Base-by-base conservation (phyloP, 1,284 basidiomycete genomes). In the Naganishia albida region DNA sequence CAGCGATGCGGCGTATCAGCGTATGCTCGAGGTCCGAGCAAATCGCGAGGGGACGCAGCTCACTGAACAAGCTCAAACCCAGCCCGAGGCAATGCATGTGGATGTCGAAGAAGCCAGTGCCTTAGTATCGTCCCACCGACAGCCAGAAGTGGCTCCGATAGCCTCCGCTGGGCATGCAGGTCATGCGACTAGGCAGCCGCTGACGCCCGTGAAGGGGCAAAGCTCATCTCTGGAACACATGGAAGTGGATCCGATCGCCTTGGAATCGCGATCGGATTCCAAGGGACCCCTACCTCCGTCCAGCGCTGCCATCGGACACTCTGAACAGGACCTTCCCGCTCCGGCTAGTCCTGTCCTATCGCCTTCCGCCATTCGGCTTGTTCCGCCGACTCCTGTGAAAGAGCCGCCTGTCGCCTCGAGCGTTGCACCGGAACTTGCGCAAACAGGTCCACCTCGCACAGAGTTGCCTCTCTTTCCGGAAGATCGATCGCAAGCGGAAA, bases 1-100 rank as follows among this genome's bases (percentile, higher is more conserved):
- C 46, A 73, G 72, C 20, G 76, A 78, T 18, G 73, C 75, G 18
- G 71, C 73, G n/a, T 73, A 72, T 66, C 74, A 75, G 52, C 54
- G 56, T 7, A 13, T 60, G 28, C 30, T 59, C 26, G 39, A 65
- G 12, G 46, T 54, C 3, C 48, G 52, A 34, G 55, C 49, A 48
- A 53, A 26, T 15, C 7, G 30, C 25, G 49, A 44, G 20, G 34
- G 20, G 46, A 18, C 25, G 25, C 55, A 18, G 18, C 26, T 23
- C 23, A 7, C 38, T 1, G 30, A 44, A 25, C 30, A 25, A 2
- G 40, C 13, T 26, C n/a, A 15, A 20, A 48, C 50, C 25, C n/a
- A 18, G 18, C 16, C 7, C 13, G 8, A 20, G 18, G 20, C 25
- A 25, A 56, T 63, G 57, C 38, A 50, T 13, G 38, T 60, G 20